Evolutionary conservation across 805 yeast genomes (phyloP).

Genomic region (Zygosaccharomyces kombuchaensis): DNA sequence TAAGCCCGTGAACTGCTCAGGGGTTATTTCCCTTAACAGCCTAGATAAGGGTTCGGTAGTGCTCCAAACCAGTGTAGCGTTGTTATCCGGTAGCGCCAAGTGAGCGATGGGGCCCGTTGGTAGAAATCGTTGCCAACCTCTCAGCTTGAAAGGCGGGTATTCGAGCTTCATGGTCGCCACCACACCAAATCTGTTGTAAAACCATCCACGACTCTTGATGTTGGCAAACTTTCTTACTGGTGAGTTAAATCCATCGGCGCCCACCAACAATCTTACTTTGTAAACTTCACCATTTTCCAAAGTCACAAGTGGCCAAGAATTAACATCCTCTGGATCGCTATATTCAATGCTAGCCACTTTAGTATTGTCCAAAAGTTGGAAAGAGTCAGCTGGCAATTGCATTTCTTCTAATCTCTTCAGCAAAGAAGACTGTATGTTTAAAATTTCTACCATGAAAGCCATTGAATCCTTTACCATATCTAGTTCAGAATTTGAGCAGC

Average conservation of each 20-base stretch:
- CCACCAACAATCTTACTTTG: conserved; percentile 73
- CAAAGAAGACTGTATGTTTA: conserved; percentile 76
- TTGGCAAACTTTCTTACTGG: conserved; percentile 82
- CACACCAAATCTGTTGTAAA: conserved; percentile 81
- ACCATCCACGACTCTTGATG: conserved; percentile 89
- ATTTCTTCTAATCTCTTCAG: conserved; percentile 49
- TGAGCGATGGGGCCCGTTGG: conserved; percentile 91
- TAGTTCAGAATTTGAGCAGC: conserved; percentile 62
- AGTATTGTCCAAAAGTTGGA: conserved; percentile 56
- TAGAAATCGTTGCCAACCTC: conserved; percentile 85
- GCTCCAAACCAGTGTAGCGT: conserved; percentile 94
- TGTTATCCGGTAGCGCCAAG: conserved; percentile 79
- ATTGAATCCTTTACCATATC: conserved; percentile 58
- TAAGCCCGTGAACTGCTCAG: conserved; percentile 59
- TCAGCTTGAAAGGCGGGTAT: conserved; percentile 68
- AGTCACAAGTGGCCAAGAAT: conserved; percentile 73
- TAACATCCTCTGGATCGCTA: conserved; percentile 33
- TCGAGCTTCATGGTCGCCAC: conserved; percentile 82
- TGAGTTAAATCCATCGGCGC: conserved; percentile 95
- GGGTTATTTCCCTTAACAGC: conserved; percentile 53
- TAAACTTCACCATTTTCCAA: conserved; percentile 60
- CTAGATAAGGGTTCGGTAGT: conserved; percentile 71
- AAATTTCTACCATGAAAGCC: conserved; percentile 86
- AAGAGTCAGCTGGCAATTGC: conserved; percentile 27
- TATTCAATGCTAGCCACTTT: conserved; percentile 56